These are phyloP conservation scores for Nicotiana attenuata DNA, from an alignment of 257 asterid species.

Conservation along the genomic window DNA sequence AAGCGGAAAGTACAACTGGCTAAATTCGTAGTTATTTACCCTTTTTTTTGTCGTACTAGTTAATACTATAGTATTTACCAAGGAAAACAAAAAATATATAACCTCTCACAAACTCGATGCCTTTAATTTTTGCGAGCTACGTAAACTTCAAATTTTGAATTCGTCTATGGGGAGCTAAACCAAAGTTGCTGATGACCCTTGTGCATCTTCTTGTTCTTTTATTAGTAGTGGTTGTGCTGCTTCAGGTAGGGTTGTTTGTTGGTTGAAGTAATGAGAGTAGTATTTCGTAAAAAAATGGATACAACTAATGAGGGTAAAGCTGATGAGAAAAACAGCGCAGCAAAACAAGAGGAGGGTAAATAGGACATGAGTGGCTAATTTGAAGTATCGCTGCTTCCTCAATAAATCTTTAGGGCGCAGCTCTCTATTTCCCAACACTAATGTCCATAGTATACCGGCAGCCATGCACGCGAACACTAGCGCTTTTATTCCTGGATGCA, in stretches of 20 bases:
- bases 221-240: not conserved
- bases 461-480: not conserved
- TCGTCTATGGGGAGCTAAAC: not conserved
- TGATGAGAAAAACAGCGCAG: not conserved
- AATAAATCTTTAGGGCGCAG: not conserved
- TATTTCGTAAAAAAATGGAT: not conserved
- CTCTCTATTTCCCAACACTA: not conserved
- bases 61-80: not conserved
- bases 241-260: not conserved
- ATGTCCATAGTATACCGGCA: not conserved
- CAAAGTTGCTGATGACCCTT: not conserved
- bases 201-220: not conserved
- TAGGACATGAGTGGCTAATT: not conserved
- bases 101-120: not conserved
- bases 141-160: too few relatives aligned
- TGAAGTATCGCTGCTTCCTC: not conserved
- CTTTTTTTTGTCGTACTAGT: too few relatives aligned
- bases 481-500: not conserved
- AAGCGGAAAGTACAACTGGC: too few relatives aligned
- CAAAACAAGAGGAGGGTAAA: not conserved
- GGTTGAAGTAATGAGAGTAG: not conserved
- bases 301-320: not conserved
- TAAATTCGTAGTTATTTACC: too few relatives aligned
- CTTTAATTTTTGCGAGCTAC: too few relatives aligned
- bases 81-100: too few relatives aligned